These are phyloP conservation scores for Withania somnifera DNA, from an alignment of 305 asterid genomes.

Conservation along the genomic window DNA sequence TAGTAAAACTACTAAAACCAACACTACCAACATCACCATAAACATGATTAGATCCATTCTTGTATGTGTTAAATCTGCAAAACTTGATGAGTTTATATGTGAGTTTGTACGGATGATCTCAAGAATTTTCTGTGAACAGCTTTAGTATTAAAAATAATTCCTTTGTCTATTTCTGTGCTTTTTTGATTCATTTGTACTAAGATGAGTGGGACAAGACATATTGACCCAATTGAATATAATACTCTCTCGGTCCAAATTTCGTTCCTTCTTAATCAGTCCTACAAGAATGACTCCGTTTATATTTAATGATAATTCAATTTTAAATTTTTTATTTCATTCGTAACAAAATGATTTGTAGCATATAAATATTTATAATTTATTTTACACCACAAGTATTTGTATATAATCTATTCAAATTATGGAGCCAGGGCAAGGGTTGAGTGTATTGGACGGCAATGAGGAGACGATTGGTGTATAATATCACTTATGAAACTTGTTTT, in stretches of 20 bases:
- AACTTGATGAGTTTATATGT: not conserved
- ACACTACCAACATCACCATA: slow-evolving; percentile 17
- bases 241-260: not conserved
- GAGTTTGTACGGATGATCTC: not conserved
- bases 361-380: not conserved
- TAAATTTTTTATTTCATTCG: not conserved
- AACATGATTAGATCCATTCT: slow-evolving; percentile 19
- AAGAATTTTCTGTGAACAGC: not conserved
- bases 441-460: not conserved
- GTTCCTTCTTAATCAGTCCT: not conserved
- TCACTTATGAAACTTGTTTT: not conserved
- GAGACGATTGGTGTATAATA: not conserved
- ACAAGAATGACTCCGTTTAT: not conserved
- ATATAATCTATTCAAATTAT: not conserved
- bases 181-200: not conserved
- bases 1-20: slow-evolving; percentile 24
- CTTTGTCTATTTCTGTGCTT: not conserved
- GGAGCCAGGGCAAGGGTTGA: not conserved
- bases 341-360: not conserved
- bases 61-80: not conserved
- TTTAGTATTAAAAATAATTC: not conserved
- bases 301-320: not conserved
- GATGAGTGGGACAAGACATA: not conserved
- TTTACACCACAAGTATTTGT: not conserved
- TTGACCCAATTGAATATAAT: not conserved